Evolutionary conservation across 441 rosid species (phyloP).

Genomic region (Kokia cookei): DNA sequence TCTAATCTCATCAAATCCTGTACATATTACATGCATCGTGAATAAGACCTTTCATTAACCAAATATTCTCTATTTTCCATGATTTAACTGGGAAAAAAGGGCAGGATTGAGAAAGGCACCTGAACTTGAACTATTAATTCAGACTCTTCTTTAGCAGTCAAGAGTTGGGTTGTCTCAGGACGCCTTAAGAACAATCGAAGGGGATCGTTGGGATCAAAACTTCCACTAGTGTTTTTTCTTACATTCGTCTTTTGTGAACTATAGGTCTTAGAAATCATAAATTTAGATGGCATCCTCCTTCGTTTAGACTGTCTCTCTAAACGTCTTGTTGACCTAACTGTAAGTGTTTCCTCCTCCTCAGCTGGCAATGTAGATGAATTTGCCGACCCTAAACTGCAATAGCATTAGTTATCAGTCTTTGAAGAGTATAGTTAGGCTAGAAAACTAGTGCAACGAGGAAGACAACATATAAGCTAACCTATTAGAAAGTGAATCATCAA

Average conservation of each 20-base stretch:
- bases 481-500: constrained; percentile 35
- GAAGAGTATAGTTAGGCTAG: neutral
- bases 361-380: constrained; percentile 29
- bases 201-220: constrained; percentile 52
- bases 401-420: constrained; percentile 8
- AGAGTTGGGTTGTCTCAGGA: constrained; percentile 71
- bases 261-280: constrained; percentile 27
- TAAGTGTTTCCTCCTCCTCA: constrained; percentile 34
- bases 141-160: constrained; percentile 70
- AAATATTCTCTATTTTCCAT: neutral
- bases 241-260: constrained; percentile 29
- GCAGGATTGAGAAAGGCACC: constrained; percentile 37
- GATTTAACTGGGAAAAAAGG: neutral
- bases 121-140: constrained; percentile 63
- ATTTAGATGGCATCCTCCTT: constrained; percentile 38
- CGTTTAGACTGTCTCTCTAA: constrained; percentile 59
- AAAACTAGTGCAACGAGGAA: constrained; percentile 7
- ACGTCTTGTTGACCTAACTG: constrained; percentile 62
- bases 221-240: constrained; percentile 39
- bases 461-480: constrained; percentile 36
- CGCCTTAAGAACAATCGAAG: constrained; percentile 70
- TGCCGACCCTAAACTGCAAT: constrained; percentile 31
- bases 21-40: constrained; percentile 11
- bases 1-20: constrained; percentile 64
- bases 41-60: constrained; percentile 1